Percentiles rank a stretch among this genome's conserved stretches.
Evolutionary conservation across 306 rosid species (phyloP).

Genomic region (Cicer pinnatifidum): DNA sequence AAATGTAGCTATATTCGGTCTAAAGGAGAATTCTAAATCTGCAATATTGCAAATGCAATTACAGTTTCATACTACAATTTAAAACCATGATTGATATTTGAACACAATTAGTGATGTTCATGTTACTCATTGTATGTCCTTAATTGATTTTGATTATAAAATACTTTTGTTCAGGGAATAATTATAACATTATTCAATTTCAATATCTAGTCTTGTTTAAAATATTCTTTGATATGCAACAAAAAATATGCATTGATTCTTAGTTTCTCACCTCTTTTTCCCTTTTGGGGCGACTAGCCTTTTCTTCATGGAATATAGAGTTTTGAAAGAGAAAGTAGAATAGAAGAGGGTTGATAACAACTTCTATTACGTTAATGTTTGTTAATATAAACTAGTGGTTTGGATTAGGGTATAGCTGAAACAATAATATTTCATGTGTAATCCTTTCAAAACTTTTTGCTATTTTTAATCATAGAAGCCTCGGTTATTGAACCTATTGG

Average conservation of each 20-base stretch:
- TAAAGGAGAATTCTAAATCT: no score
- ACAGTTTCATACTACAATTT: no score
- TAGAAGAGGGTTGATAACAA: no score
- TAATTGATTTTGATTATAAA: no score
- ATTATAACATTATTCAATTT: constrained; percentile 1
- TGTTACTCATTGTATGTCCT: no score
- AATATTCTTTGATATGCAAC: not conserved
- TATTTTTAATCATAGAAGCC: constrained; percentile 39
- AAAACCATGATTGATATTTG: no score
- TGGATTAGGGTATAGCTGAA: constrained; percentile 15
- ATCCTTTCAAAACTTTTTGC: constrained; percentile 19
- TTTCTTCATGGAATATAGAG: constrained; percentile 19
- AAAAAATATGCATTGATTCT: constrained; percentile 2
- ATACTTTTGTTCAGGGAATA: no score
- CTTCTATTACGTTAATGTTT: constrained; percentile 16
- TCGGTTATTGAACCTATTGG: constrained; percentile 40
- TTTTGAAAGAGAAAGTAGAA: not conserved
- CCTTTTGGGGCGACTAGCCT: constrained; percentile 10
- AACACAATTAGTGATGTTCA: no score
- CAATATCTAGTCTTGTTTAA: constrained; percentile 5
- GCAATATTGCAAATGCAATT: no score
- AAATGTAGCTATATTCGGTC: no score
- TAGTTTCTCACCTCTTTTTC: constrained; percentile 29
- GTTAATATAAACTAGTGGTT: not conserved
- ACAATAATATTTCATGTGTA: constrained; percentile 42